A percentile compares a stretch with the other conserved stretches of the same genome.
These are phyloP conservation scores for Fusarium irregulare DNA, from an alignment of 2,329 filamentous ascomycete genomes.

Conservation along the genomic window DNA sequence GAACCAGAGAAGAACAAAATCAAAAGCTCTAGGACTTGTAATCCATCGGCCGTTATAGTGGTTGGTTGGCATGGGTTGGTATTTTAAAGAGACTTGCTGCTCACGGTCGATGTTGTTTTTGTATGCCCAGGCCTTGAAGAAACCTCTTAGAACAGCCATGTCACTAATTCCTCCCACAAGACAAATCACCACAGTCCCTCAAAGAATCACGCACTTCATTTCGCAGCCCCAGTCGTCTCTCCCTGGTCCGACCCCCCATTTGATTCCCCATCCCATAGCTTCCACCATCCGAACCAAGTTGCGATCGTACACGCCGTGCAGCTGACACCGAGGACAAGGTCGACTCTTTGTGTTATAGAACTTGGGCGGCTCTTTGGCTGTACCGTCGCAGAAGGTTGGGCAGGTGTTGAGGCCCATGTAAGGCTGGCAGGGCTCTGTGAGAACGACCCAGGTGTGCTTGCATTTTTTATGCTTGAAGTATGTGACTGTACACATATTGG, in stretches of 20 bases:
- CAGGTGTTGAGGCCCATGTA: conserved; percentile 64
- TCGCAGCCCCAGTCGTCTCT: conserved; percentile 53
- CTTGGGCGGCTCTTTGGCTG: conserved; percentile 51
- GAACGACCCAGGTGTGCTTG: conserved; percentile 64
- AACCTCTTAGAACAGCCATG: neutral
- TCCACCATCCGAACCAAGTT: conserved; percentile 61
- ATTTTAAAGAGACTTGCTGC: neutral
- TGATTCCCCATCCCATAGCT: conserved; percentile 56
- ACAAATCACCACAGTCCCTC: conserved; percentile 23
- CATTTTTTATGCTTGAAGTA: conserved; percentile 62
- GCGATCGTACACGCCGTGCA: conserved; percentile 58
- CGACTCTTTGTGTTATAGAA: conserved; percentile 52
- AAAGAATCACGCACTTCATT: conserved; percentile 51
- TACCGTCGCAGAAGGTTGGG: conserved; percentile 54
- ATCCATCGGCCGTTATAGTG: neutral
- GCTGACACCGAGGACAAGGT: conserved; percentile 57
- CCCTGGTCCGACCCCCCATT: conserved; percentile 60
- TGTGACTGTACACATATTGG: conserved; percentile 60
- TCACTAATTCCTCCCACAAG: neutral
- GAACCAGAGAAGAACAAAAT: neutral
- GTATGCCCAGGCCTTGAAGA: neutral
- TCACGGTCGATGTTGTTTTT: neutral
- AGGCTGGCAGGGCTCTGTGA: conserved; percentile 60
- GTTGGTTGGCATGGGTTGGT: neutral
- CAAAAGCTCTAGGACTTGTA: neutral